phyloP scores from a whole-genome alignment of 2,329 filamentous ascomycete genomes.

The Ceratocystis albifundus region DNA sequence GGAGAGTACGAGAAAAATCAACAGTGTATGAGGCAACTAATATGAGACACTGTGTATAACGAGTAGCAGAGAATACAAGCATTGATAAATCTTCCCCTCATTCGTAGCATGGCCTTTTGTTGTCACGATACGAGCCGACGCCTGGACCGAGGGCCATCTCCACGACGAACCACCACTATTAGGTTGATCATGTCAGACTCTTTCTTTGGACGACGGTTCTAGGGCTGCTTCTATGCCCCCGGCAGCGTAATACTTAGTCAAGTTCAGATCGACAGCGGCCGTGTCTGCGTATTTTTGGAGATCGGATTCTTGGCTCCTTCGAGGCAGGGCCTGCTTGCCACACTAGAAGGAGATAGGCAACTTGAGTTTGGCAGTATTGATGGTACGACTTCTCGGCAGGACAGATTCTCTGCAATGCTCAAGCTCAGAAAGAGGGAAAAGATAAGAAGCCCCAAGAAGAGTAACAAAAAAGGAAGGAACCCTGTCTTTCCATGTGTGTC shows the following conservation, averaged over 20 bases:
- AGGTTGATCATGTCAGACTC: too few relatives aligned
- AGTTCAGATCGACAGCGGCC: neutral
- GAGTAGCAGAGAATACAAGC: neutral
- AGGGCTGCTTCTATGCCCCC: slow-evolving; percentile 1
- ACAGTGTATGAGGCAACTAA: neutral
- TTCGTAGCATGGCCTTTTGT: neutral
- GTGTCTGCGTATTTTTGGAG: neutral
- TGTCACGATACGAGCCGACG: neutral
- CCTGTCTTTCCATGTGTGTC: neutral
- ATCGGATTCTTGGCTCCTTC: neutral
- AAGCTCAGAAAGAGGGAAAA: neutral
- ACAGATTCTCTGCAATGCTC: too few relatives aligned
- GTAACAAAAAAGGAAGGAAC: neutral
- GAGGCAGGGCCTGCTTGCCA: neutral
- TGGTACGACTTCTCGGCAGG: too few relatives aligned
- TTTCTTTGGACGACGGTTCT: neutral
- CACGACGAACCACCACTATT: too few relatives aligned
- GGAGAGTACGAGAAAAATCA: neutral
- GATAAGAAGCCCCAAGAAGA: neutral
- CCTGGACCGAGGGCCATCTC: neutral
- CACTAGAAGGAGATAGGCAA: too few relatives aligned
- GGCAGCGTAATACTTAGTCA: neutral
- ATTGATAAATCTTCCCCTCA: neutral
- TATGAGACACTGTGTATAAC: neutral
- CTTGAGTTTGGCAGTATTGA: too few relatives aligned